Evolutionary conservation across 768 basidiomycete genomes (phyloP).

Genomic region (Termitomyces sp.): DNA sequence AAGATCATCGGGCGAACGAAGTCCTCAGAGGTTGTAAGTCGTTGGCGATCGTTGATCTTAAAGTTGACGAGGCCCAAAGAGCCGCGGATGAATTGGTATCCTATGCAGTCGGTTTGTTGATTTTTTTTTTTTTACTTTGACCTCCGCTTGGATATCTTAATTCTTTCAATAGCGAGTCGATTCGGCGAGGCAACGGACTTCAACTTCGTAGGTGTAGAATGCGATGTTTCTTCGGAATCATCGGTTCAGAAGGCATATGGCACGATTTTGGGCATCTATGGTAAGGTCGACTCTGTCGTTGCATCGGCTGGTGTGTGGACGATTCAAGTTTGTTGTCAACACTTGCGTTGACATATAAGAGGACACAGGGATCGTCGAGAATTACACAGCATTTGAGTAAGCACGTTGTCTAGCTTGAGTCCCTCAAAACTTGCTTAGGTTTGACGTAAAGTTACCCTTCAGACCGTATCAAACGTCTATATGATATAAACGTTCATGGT

Average conservation of each 20-base stretch:
- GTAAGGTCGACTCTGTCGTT: conserved; percentile 76
- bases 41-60: conserved; percentile 79
- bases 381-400: conserved; percentile 82
- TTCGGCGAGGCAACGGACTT: conserved; percentile 51
- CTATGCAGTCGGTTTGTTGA: conserved; percentile 21
- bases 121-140: background rate
- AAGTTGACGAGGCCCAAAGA: conserved; percentile 54
- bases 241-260: conserved; percentile 72
- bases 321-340: background rate
- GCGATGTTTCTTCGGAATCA: conserved; percentile 82
- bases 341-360: background rate
- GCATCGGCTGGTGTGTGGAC: conserved; percentile 71
- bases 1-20: background rate
- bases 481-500: conserved; percentile 93
- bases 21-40: conserved; percentile 65
- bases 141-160: conserved; percentile 1
- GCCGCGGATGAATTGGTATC: conserved; percentile 63
- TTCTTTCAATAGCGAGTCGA: conserved; percentile 40
- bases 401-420: conserved; percentile 15
- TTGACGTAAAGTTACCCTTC: conserved; percentile 63
- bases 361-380: conserved; percentile 72
- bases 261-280: conserved; percentile 55
- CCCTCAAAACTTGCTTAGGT: background rate
- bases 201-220: conserved; percentile 69
- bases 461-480: conserved; percentile 76